A percentile compares a stretch with the other conserved stretches of the same genome.
phyloP scores from a whole-genome alignment of 768 basidiomycete genomes.

The Hebeloma cylindrosporum region DNA sequence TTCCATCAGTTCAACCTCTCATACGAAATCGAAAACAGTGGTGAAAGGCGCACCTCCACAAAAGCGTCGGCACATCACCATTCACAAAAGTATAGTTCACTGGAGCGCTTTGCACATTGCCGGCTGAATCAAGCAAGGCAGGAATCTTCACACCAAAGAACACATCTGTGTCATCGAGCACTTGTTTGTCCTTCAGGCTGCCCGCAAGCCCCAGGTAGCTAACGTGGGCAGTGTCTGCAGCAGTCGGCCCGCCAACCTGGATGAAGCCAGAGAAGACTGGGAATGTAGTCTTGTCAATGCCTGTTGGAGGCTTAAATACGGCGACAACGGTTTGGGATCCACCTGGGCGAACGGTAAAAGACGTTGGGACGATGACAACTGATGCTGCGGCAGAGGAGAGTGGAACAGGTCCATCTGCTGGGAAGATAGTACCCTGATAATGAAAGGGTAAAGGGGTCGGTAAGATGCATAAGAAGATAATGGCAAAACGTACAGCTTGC shows the following conservation, averaged over 20 bases:
- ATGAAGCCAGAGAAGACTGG: slow-evolving; percentile 66
- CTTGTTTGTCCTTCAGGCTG: slow-evolving; percentile 48
- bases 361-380: slow-evolving; percentile 44
- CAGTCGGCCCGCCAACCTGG: slow-evolving; percentile 35
- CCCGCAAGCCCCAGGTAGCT: slow-evolving; percentile 46
- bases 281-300: slow-evolving; percentile 45
- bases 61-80: slow-evolving; percentile 40
- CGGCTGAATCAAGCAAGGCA: slow-evolving; percentile 39
- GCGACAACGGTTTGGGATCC: slow-evolving; percentile 40
- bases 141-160: slow-evolving; percentile 49
- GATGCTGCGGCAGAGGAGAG: slow-evolving; percentile 44
- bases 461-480: background rate
- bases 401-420: slow-evolving; percentile 50
- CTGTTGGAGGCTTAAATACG: slow-evolving; percentile 45
- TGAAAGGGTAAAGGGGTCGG: background rate
- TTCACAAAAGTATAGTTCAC: slow-evolving; percentile 48
- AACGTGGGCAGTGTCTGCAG: slow-evolving; percentile 37
- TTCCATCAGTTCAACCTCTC: too few relatives aligned
- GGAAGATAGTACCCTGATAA: slow-evolving; percentile 40
- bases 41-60: slow-evolving; percentile 37
- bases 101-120: slow-evolving; percentile 38
- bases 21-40: background rate
- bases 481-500: slow-evolving; percentile 29
- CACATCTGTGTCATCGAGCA: slow-evolving; percentile 50
- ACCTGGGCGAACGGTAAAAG: slow-evolving; percentile 47